Percentiles rank a stretch among this genome's conserved stretches.
Evolutionary conservation across 2,329 filamentous ascomycete species (phyloP).

Genomic region (Coniochaeta pulveracea): DNA sequence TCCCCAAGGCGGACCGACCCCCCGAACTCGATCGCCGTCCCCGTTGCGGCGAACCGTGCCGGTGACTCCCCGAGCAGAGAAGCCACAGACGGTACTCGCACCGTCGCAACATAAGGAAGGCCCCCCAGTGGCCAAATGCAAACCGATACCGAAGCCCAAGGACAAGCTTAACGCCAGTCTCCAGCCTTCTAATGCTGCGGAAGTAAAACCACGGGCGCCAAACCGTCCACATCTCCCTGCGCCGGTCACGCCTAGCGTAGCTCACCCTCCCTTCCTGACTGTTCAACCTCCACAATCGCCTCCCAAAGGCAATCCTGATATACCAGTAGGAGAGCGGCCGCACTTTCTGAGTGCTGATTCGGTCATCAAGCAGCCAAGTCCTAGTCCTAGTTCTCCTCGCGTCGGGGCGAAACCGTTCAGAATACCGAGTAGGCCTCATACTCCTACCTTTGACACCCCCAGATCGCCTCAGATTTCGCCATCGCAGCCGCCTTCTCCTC

Average conservation of each 20-base stretch:
- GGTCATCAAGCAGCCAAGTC: conserved; percentile 22
- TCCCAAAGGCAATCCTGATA: conserved; percentile 32
- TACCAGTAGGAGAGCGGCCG: conserved; percentile 27
- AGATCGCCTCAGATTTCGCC: conserved; percentile 35
- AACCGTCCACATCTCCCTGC: conserved; percentile 31
- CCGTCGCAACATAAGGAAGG: conserved; percentile 21
- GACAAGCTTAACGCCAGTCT: conserved; percentile 4
- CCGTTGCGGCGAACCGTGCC: conserved; percentile 22
- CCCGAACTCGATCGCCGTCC: conserved; percentile 1
- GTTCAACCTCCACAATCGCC: conserved; percentile 63
- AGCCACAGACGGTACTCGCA: conserved; percentile 25
- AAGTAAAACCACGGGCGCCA: conserved; percentile 21
- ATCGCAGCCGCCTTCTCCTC: conserved; percentile 48
- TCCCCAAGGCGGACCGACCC: conserved; percentile 19
- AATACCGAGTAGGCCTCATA: conserved; percentile 43
- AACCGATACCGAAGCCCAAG: conserved; percentile 18
- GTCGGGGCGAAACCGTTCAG: conserved; percentile 34
- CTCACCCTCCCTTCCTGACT: conserved; percentile 51
- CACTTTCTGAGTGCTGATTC: conserved; percentile 37
- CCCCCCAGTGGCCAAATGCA: conserved; percentile 21
- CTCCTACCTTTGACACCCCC: conserved; percentile 34
- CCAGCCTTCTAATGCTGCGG: conserved; percentile 10
- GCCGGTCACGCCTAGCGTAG: conserved; percentile 31
- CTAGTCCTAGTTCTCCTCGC: conserved; percentile 21
- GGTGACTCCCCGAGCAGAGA: conserved; percentile 28